phyloP scores from a whole-genome alignment of 192 early-diverging fungal species.

The Kappamyces sp. region DNA sequence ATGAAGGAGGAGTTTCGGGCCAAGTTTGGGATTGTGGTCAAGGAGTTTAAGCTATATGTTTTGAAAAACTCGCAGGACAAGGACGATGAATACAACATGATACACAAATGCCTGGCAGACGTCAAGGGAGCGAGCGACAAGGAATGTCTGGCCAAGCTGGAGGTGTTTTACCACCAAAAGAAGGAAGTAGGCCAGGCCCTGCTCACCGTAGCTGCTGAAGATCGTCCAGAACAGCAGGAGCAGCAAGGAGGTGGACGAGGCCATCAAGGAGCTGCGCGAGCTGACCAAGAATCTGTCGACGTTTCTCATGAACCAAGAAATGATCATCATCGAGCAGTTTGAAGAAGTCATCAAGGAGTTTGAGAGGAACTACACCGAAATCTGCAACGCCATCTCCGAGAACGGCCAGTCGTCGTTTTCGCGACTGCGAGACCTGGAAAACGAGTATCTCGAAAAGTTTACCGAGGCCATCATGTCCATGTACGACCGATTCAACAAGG shows the following conservation, averaged over 20 bases:
- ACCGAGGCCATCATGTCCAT: conserved; percentile 42
- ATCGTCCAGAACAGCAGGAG: conserved; percentile 36
- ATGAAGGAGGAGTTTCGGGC: conserved; percentile 48
- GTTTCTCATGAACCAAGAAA: conserved; percentile 44
- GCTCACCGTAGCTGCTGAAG: conserved; percentile 31
- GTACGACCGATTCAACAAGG: conserved; percentile 54
- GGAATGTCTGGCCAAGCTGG: conserved; percentile 37
- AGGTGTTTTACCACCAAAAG: conserved; percentile 47
- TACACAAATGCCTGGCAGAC: conserved; percentile 28
- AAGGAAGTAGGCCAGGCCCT: conserved; percentile 37
- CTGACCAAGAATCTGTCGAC: conserved; percentile 37
- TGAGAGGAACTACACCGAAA: conserved; percentile 56
- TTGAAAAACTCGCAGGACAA: conserved; percentile 41
- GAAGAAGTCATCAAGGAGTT: conserved; percentile 61
- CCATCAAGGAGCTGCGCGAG: conserved; percentile 37
- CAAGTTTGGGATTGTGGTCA: conserved; percentile 52
- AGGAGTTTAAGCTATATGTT: conserved; percentile 46
- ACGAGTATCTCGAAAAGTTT: conserved; percentile 53
- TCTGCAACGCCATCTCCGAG: conserved; percentile 42
- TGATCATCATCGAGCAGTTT: conserved; percentile 59
- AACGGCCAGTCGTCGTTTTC: conserved; percentile 43
- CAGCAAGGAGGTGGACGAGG: conserved; percentile 44
- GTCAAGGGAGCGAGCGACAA: conserved; percentile 41
- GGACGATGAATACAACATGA: conserved; percentile 39
- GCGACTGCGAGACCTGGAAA: conserved; percentile 52